phyloP scores from a whole-genome alignment of 2,329 filamentous ascomycete genomes.

The Pleurostoma richardsiae region DNA sequence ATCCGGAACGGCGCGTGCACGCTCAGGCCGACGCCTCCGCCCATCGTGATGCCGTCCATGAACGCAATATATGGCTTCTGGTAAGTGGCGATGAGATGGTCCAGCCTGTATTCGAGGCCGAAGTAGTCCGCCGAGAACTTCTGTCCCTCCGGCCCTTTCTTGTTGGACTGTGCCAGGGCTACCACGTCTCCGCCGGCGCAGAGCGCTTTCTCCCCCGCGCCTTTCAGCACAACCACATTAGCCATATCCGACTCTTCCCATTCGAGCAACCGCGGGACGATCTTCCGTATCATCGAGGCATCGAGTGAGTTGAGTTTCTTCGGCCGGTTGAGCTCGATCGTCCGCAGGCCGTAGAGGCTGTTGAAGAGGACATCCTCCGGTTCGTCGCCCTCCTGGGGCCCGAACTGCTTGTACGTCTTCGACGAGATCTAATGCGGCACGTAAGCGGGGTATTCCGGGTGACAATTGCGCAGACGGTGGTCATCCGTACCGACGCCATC shows the following conservation, averaged over 20 bases:
- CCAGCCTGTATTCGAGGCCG: constrained; percentile 88
- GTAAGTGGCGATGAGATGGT: constrained; percentile 94
- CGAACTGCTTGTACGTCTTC: constrained; percentile 26
- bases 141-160: constrained; percentile 63
- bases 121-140: constrained; percentile 80
- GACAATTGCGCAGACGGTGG: too few species aligned
- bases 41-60: constrained; percentile 99
- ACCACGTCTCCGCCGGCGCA: constrained; percentile 92
- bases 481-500: too few species aligned
- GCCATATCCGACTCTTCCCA: constrained; percentile 95
- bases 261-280: constrained; percentile 80
- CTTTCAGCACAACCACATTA: constrained; percentile 89
- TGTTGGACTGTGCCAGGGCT: constrained; percentile 70
- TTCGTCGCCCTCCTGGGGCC: constrained; percentile 63
- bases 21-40: constrained; percentile 89
- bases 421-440: constrained; percentile 5
- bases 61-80: constrained; percentile 88
- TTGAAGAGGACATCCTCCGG: constrained; percentile 90
- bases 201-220: constrained; percentile 76
- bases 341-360: constrained; percentile 82
- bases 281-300: constrained; percentile 92
- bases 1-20: constrained; percentile 95
- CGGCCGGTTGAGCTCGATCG: constrained; percentile 90
- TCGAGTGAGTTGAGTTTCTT: constrained; percentile 89
- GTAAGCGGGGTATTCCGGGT: too few species aligned